phyloP scores from a whole-genome alignment of 1,284 basidiomycete genomes.

The Ganoderma resinaceum region DNA sequence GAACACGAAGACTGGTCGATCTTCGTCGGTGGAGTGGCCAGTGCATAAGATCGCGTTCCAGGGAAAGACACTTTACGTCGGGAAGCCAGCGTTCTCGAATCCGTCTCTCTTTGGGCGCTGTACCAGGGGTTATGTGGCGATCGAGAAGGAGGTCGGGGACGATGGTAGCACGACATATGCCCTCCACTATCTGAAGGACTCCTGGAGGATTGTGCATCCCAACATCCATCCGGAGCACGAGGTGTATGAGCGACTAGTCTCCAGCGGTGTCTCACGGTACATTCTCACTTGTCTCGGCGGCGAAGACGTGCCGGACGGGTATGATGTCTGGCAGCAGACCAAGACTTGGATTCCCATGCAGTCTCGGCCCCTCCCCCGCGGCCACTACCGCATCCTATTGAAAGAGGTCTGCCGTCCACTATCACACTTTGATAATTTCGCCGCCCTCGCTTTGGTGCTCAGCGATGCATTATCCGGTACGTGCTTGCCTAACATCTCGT shows the following conservation, averaged over 20 bases:
- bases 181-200: conserved; percentile 2
- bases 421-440: conserved; percentile 1
- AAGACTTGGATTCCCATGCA: neutral
- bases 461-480: neutral
- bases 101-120: conserved; percentile 9
- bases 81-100: neutral
- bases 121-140: conserved; percentile 3
- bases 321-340: neutral
- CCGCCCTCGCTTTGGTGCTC: neutral
- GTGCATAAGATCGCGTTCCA: neutral
- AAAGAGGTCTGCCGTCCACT: conserved; percentile 9
- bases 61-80: neutral
- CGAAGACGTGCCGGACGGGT: neutral
- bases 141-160: neutral
- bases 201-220: neutral
- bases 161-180: neutral
- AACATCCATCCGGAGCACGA: conserved; percentile 1
- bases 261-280: neutral
- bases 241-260: conserved; percentile 1
- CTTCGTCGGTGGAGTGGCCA: conserved; percentile 4
- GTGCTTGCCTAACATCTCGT: no score
- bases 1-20: neutral
- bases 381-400: conserved; percentile 11
- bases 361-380: neutral
- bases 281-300: neutral